Percentiles rank a stretch among this genome's conserved stretches.
These are phyloP conservation scores for Ottelia alismoides DNA, from an alignment of 106 monocot species.

Conservation along the genomic window DNA sequence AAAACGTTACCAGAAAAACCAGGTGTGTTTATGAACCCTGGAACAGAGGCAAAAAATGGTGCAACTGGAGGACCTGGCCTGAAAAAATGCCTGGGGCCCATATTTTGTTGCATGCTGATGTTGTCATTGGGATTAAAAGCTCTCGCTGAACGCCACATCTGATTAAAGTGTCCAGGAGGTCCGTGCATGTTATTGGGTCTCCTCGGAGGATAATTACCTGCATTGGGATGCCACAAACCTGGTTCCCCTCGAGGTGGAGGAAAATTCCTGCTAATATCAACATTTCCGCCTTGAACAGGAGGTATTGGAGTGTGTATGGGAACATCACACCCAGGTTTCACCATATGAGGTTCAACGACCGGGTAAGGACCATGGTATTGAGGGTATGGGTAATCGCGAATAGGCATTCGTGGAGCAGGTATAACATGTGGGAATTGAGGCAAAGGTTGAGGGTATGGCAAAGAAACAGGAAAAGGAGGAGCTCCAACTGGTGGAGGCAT, in stretches of 20 bases:
- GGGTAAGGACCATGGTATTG: slow-evolving; percentile 41
- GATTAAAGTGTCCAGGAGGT: slow-evolving; percentile 25
- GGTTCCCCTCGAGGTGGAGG: slow-evolving; percentile 44
- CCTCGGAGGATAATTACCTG: slow-evolving; percentile 24
- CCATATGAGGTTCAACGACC: slow-evolving; percentile 32
- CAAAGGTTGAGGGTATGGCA: slow-evolving; percentile 39
- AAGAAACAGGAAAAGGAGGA: slow-evolving; percentile 35
- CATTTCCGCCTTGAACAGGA: slow-evolving; percentile 27
- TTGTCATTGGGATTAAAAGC: slow-evolving; percentile 34
- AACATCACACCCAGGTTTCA: slow-evolving; percentile 37
- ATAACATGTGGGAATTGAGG: slow-evolving; percentile 39
- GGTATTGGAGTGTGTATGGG: slow-evolving; percentile 30
- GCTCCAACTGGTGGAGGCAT: slow-evolving; percentile 23
- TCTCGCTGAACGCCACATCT: slow-evolving; percentile 28
- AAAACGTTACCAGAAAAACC: slow-evolving; percentile 47
- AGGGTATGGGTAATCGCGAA: slow-evolving; percentile 51
- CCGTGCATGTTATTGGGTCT: slow-evolving; percentile 30
- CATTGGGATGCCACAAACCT: slow-evolving; percentile 36
- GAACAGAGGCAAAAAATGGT: slow-evolving; percentile 36
- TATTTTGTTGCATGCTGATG: slow-evolving; percentile 42
- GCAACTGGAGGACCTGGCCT: slow-evolving; percentile 46
- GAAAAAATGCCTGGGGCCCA: slow-evolving; percentile 36
- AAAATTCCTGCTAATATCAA: slow-evolving; percentile 25
- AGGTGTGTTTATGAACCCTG: slow-evolving; percentile 54
- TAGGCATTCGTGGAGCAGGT: slow-evolving; percentile 34